Evolutionary conservation across 495 filamentous ascomycete genomes (phyloP).

Genomic region (Aspergillus ellipticus): DNA sequence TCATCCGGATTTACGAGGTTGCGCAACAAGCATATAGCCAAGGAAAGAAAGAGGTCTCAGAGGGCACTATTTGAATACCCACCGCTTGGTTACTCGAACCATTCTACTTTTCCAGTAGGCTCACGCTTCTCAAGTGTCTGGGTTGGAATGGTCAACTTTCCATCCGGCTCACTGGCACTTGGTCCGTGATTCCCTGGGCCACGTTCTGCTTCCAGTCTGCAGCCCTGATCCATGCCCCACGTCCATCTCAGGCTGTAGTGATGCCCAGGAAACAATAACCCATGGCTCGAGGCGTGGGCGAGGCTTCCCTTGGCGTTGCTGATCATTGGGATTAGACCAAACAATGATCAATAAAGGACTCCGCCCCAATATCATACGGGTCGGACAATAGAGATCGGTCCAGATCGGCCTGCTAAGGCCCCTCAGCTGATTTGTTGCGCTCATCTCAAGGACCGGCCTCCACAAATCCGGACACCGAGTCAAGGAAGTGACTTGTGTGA

Average conservation of each 20-base stretch:
- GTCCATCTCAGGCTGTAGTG: background rate
- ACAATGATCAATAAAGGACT: background rate
- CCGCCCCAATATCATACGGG: background rate
- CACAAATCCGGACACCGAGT: background rate
- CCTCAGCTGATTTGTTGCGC: background rate
- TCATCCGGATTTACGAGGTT: constrained; percentile 1
- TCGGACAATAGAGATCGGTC: background rate
- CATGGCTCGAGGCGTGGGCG: background rate
- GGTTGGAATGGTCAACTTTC: background rate
- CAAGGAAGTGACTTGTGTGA: background rate
- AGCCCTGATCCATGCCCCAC: constrained; percentile 1
- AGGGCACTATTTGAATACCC: constrained; percentile 4
- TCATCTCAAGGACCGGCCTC: background rate
- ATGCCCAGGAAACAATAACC: constrained; percentile 1
- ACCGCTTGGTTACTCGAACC: constrained; percentile 4
- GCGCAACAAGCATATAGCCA: constrained; percentile 1
- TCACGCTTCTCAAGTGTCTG: background rate
- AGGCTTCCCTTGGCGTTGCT: constrained; percentile 3
- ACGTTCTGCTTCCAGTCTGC: background rate
- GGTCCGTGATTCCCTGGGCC: background rate
- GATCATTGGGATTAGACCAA: background rate
- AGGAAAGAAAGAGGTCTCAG: constrained; percentile 1
- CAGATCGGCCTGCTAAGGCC: background rate
- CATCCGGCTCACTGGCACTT: background rate
- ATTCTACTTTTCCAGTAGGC: background rate